Evolutionary conservation across 2,329 filamentous ascomycete genomes (phyloP), one percentile per base, ranked within the genome.

Genomic region (Penicillium sp.): DNA sequence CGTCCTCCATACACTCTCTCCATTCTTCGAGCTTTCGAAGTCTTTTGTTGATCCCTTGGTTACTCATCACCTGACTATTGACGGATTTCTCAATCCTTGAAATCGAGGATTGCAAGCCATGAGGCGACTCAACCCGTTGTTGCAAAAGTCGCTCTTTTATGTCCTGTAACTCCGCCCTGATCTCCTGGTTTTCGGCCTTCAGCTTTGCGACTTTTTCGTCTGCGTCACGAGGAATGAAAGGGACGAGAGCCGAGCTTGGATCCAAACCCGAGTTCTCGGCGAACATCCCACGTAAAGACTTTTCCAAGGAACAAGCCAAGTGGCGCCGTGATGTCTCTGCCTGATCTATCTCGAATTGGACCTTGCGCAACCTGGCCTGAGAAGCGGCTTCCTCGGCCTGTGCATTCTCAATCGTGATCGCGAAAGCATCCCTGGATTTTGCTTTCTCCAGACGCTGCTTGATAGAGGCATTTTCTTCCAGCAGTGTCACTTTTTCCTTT

Each of bases 141-240:
- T 37, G 32, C 33, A 37, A 4, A 18, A 43, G 26, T 32, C 27
- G 13, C 12, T 45, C 43, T 12, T 33, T 45, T 26, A 45, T 35
- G 5, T 45, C 35, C 28, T 29, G 29, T 9, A 46, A 3, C 25
- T 48, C 24, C 24, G 39, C 37, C n/a, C 48, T 42, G 2, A 48
- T 33, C 13, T 42, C 36, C 18, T 38, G 26, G 6, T 58, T 28
- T 7, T 57, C 50, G 9, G 42, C 45, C 38, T 64, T 50, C 18
- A 65, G 36, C n/a, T 52, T 49, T 3, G 43, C 37, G 6, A 58
- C 29, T 11, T 11, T 27, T 27, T 28, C 54, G n/a, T 56, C 54
- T 25, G 32, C 18, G 34, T 50, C 25, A 42, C 29, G 37, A 18
- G 6, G 12, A 7, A 9, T 7, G 11, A 8, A 11, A 6, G 6